Percentiles rank a stretch among this genome's conserved stretches.
Evolutionary conservation across 371 early-diverging fungal genomes (phyloP).

Genomic region (Umbelopsis sp.): DNA sequence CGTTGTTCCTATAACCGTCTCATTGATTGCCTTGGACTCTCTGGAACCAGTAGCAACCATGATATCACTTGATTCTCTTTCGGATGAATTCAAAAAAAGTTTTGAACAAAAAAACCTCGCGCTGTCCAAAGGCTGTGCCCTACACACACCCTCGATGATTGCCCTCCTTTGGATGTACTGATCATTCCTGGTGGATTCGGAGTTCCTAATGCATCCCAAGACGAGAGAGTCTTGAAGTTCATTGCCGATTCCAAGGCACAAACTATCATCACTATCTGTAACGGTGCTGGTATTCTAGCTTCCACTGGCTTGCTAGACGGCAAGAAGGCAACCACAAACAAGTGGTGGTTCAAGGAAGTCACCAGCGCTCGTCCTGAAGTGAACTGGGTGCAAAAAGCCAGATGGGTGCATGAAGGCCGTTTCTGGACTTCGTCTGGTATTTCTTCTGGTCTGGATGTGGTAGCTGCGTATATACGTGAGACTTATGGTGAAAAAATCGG

Average conservation of each 20-base stretch:
- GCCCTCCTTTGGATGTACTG: slow-evolving; percentile 23
- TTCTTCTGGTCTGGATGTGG: slow-evolving; percentile 42
- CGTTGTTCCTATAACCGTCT: slow-evolving; percentile 14
- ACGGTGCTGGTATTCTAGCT: slow-evolving; percentile 47
- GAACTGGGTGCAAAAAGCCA: slow-evolving; percentile 49
- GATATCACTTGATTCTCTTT: neutral
- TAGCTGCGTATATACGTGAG: neutral
- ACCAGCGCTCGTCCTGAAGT: slow-evolving; percentile 29
- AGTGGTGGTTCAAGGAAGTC: slow-evolving; percentile 29
- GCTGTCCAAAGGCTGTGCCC: slow-evolving; percentile 17
- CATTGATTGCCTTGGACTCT: slow-evolving; percentile 16
- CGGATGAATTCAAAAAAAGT: neutral
- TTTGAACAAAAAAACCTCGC: neutral
- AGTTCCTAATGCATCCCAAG: neutral
- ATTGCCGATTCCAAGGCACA: slow-evolving; percentile 5
- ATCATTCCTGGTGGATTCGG: slow-evolving; percentile 26
- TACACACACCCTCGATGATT: slow-evolving; percentile 24
- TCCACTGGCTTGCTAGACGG: slow-evolving; percentile 46
- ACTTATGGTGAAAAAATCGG: neutral
- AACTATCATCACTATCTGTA: slow-evolving; percentile 39
- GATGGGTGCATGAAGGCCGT: slow-evolving; percentile 57
- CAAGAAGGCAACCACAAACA: slow-evolving; percentile 50
- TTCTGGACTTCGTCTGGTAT: slow-evolving; percentile 51
- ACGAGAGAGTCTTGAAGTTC: neutral
- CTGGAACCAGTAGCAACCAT: slow-evolving; percentile 17